Conservation (phyloP, 305 asterid species). For the Fraxinus baroniana region DNA sequence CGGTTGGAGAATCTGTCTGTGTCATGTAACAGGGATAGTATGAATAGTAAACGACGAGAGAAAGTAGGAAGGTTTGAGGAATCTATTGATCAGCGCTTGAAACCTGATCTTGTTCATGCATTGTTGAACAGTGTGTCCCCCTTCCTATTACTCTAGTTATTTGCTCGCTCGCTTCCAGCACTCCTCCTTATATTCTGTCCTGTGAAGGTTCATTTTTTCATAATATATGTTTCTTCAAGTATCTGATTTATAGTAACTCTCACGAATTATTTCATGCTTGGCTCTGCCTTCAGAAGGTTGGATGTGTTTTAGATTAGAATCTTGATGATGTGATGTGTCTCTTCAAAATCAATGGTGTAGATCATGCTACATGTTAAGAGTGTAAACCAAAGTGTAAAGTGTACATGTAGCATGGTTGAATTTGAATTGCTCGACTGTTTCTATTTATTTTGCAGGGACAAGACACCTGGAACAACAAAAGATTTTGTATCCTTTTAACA, state of each 20-base stretch:
- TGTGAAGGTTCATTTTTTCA: neutral
- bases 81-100: slow-evolving; percentile 66
- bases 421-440: neutral
- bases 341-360: too few species aligned
- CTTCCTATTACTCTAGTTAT: neutral
- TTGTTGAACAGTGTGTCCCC: slow-evolving; percentile 56
- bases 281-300: neutral
- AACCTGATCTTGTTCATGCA: slow-evolving; percentile 82
- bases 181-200: neutral
- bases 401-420: too few species aligned
- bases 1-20: neutral
- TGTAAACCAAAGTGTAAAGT: too few species aligned
- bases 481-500: slow-evolving; percentile 69
- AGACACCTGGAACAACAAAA: slow-evolving; percentile 77
- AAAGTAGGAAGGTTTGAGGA: slow-evolving; percentile 68
- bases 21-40: slow-evolving; percentile 38
- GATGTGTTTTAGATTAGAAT: neutral
- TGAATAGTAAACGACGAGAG: slow-evolving; percentile 50
- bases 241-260: neutral
- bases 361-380: too few species aligned
- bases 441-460: slow-evolving; percentile 61
- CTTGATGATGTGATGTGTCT: neutral
- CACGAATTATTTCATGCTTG: slow-evolving; percentile 6
- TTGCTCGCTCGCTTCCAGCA: neutral
- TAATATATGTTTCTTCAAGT: neutral